phyloP scores from a whole-genome alignment of 495 filamentous ascomycete genomes.

The Daldinia vernicosa region DNA sequence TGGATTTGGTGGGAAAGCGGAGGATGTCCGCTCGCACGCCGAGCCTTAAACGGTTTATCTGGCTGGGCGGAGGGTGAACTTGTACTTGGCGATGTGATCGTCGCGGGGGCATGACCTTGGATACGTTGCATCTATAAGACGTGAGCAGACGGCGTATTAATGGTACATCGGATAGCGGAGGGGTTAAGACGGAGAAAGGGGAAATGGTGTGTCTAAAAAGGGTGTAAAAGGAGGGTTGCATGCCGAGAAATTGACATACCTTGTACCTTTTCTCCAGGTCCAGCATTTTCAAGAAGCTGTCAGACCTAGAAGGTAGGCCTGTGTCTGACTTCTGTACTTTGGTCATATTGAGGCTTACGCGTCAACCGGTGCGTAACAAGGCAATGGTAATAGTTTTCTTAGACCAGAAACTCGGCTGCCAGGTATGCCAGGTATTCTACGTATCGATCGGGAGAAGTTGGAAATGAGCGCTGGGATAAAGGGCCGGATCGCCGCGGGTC shows the following conservation, averaged over 20 bases:
- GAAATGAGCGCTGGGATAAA: conserved; percentile 28
- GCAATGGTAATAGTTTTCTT: conserved; percentile 33
- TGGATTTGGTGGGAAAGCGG: conserved; percentile 49
- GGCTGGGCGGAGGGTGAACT: conserved; percentile 43
- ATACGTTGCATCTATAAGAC: conserved; percentile 52
- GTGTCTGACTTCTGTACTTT: conserved; percentile 44
- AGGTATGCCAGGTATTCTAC: conserved; percentile 18
- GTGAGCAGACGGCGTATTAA: conserved; percentile 45
- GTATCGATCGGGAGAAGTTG: conserved; percentile 20
- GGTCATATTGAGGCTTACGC: conserved; percentile 51
- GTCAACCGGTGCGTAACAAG: conserved; percentile 33
- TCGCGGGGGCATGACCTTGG: conserved; percentile 45
- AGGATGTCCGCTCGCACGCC: conserved; percentile 47
- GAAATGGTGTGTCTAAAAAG: conserved; percentile 34
- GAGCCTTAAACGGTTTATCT: conserved; percentile 44
- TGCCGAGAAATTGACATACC: conserved; percentile 53
- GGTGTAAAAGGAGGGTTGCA: conserved; percentile 47
- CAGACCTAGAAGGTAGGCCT: conserved; percentile 48
- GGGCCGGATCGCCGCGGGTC: conserved; percentile 39
- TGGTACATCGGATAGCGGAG: conserved; percentile 36
- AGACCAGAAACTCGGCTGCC: conserved; percentile 24
- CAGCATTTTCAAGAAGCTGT: conserved; percentile 60
- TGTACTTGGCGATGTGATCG: conserved; percentile 45
- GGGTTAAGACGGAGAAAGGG: conserved; percentile 17
- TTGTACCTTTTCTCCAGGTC: conserved; percentile 62